A percentile compares a stretch with the other conserved stretches of the same genome.
Conservation (phyloP, 177 flowering plant genomes). For the Viscum album region DNA sequence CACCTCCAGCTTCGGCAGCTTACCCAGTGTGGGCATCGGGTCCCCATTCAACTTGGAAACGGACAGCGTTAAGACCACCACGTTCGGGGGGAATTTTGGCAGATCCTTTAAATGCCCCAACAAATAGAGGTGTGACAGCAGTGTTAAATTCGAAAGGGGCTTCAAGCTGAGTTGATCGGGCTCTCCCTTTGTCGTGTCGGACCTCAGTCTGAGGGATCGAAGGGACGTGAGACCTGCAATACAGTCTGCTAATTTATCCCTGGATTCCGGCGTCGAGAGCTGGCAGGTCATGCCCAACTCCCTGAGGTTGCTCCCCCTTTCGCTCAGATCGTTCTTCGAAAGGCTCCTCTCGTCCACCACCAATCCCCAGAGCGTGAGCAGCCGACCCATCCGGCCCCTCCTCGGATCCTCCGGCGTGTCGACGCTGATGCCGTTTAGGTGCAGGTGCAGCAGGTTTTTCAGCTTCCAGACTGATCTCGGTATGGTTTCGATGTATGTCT, state of each 20-base stretch:
- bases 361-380: conserved; percentile 25
- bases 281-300: conserved; percentile 18
- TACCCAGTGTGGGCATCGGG: conserved; percentile 20
- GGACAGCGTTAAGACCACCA: conserved; percentile 16
- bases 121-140: conserved; percentile 16
- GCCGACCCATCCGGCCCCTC: not conserved
- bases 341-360: conserved; percentile 7
- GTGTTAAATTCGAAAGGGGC: not conserved
- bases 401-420: not conserved
- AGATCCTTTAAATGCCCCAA: not conserved
- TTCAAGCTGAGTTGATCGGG: conserved; percentile 10
- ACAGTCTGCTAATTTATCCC: conserved; percentile 3
- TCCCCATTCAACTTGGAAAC: conserved; percentile 15
- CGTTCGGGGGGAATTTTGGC: conserved; percentile 2
- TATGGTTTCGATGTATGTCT: conserved; percentile 3
- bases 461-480: conserved; percentile 20
- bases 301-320: conserved; percentile 6
- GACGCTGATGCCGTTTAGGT: conserved; percentile 9
- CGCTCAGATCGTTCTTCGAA: not conserved
- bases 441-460: conserved; percentile 18
- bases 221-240: conserved; percentile 12
- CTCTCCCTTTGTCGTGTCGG: conserved; percentile 6
- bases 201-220: conserved; percentile 19
- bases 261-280: not conserved
- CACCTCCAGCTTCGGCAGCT: conserved; percentile 12